Percentiles rank a stretch among this genome's conserved stretches.
phyloP scores from a whole-genome alignment of 192 early-diverging fungal species.

The Paraglomus brasilianum region DNA sequence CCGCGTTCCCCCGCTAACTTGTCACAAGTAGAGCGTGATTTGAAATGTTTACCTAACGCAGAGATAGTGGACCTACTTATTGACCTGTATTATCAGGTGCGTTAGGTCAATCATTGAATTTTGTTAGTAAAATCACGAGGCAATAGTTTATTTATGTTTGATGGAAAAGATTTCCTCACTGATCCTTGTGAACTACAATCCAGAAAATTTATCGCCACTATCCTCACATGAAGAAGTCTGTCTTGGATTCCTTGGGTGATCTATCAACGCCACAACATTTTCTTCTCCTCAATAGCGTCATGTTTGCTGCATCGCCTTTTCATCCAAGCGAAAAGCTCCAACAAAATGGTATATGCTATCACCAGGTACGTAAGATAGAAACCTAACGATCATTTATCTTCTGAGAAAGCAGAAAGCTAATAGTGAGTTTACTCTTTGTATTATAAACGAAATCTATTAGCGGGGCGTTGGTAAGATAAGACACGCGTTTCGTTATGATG shows the following conservation, averaged over 20 bases:
- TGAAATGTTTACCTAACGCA: constrained; percentile 16
- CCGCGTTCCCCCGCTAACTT: constrained; percentile 13
- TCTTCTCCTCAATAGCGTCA: constrained; percentile 28
- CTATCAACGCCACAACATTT: constrained; percentile 31
- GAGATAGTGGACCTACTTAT: constrained; percentile 14
- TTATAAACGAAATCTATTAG: not conserved
- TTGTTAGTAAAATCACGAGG: not conserved
- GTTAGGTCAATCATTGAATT: not conserved
- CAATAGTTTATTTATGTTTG: not conserved
- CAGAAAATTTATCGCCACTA: constrained; percentile 22
- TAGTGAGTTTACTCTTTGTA: not conserved
- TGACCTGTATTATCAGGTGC: constrained; percentile 27
- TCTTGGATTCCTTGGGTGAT: constrained; percentile 11
- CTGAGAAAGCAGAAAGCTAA: no score
- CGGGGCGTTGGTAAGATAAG: not conserved
- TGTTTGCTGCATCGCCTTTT: constrained; percentile 30
- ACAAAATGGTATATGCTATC: constrained; percentile 8
- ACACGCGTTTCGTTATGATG: no score
- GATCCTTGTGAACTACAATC: not conserved
- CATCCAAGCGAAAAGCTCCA: not conserved
- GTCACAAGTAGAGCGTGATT: constrained; percentile 14
- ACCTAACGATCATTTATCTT: not conserved
- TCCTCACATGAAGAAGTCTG: constrained; percentile 25
- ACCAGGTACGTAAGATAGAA: constrained; percentile 14
- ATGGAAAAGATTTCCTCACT: not conserved